Percentiles rank a stretch among this genome's conserved stretches.
phyloP scores from a whole-genome alignment of 176 grass and related monocot species.

The Coix lacrymajobi region DNA sequence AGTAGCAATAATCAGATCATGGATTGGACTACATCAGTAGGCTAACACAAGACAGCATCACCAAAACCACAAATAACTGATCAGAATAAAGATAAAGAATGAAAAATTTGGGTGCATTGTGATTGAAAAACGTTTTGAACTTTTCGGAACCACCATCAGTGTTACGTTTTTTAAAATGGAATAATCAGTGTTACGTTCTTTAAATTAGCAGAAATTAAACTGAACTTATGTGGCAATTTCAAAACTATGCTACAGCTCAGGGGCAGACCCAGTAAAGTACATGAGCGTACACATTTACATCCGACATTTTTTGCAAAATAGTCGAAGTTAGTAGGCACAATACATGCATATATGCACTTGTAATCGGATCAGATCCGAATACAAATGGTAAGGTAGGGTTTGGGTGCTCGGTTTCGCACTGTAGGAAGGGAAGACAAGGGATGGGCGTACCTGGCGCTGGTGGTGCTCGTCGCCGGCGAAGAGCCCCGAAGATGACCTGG shows the following conservation, averaged over 20 bases:
- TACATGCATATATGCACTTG: neutral
- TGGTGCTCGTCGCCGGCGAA: neutral
- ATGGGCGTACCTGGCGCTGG: neutral
- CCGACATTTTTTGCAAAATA: neutral
- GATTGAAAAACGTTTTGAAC: neutral
- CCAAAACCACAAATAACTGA: neutral
- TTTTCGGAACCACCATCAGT: neutral
- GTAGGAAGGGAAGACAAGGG: neutral
- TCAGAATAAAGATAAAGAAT: neutral
- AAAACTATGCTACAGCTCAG: neutral
- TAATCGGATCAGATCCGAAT: neutral
- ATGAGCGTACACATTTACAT: neutral
- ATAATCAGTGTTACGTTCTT: neutral
- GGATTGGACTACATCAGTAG: neutral
- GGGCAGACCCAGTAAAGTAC: neutral
- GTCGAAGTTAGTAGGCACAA: neutral
- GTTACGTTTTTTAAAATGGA: neutral
- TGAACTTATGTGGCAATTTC: neutral
- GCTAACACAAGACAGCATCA: neutral
- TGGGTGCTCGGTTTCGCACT: neutral
- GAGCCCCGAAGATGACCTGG: neutral
- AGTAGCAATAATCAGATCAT: neutral
- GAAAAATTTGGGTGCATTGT: neutral
- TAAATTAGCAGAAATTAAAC: neutral
- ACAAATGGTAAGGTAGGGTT: neutral